These are phyloP conservation scores for Colletotrichum liriopes DNA, from an alignment of 2,329 filamentous ascomycete genomes.

Conservation along the genomic window DNA sequence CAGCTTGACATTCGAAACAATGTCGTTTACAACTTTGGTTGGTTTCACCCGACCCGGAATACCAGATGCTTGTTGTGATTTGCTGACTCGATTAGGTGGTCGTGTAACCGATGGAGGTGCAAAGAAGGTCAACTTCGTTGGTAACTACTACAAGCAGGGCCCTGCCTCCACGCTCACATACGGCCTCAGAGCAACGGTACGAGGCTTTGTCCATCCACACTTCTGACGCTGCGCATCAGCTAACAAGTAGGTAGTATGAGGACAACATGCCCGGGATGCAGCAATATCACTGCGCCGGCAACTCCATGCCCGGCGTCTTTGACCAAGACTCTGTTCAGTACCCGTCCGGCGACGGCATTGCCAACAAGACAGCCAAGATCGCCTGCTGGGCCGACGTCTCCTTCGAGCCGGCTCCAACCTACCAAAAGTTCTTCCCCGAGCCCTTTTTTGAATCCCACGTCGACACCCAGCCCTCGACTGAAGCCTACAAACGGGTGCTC, in stretches of 20 bases:
- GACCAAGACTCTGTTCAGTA: conserved; percentile 48
- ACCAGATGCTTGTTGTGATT: not conserved
- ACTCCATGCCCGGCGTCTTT: conserved; percentile 52
- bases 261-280: conserved; percentile 52
- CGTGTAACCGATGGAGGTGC: conserved; percentile 53
- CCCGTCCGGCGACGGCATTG: conserved; percentile 47
- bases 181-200: conserved; percentile 46
- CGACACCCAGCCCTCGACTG: conserved; percentile 49
- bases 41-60: not conserved
- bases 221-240: not conserved
- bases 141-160: conserved; percentile 53
- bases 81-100: conserved; percentile 12
- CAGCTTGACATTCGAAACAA: conserved; percentile 54
- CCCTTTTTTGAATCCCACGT: conserved; percentile 52
- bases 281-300: conserved; percentile 53
- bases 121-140: conserved; percentile 52
- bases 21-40: conserved; percentile 55
- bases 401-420: conserved; percentile 47
- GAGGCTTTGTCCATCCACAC: not conserved
- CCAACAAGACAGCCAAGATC: conserved; percentile 40
- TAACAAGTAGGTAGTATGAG: conserved; percentile 45
- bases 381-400: conserved; percentile 52
- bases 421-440: conserved; percentile 50
- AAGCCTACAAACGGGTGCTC: conserved; percentile 54
- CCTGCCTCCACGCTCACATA: conserved; percentile 50